Base-by-base conservation (phyloP, 148 eudicot species). In the Heliamphora exappendiculata region DNA sequence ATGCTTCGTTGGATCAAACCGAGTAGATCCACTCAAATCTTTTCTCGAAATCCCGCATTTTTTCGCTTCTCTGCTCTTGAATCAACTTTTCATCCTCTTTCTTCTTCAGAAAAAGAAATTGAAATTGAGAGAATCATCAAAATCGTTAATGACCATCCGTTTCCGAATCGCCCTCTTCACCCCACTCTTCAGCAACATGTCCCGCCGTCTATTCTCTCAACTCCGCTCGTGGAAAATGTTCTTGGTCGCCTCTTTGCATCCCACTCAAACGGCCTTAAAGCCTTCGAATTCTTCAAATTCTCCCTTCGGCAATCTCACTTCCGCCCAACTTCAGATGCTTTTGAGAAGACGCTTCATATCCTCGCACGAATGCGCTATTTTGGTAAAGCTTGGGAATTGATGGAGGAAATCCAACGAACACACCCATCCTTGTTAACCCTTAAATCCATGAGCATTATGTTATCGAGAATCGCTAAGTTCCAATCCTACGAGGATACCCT, bases 181-280 rank as follows among this genome's bases (percentile, higher is more conserved):
- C 87, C 93, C 41, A 73, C 84, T n/a, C 93, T 94, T 71, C 41
- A 73, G 34, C 41, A 62, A 36, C 83, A 84, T 70, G 79, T 89
- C 77, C 77, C 86, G 7, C 74, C 85, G 29, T 74, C 87, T 44
- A 64, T 68, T 3, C 78, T 94, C 64, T 87, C 97, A 10, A 68
- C 82, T 66, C 26, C 79, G 4, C 82, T 89, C 54, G 91, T 92
- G 44, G 91, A 90, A 86, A 81, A 89, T 41, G 88, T 94, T 39
- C 93, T 94, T 36, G 98, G 98, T 41, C 75, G 85, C 57, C 81
- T 92, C 34, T 94, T 94, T 79, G 84, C 83, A 5, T 79, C 92
- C 1, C 95, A 92, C 77, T 77, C 92, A 65, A 89, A 92, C 82
- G 98, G 98, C 68, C 85, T 94, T 42, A 94, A 94, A 85, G 98